Conservation (phyloP, 208 protist species). For the Lotmaria passim region DNA sequence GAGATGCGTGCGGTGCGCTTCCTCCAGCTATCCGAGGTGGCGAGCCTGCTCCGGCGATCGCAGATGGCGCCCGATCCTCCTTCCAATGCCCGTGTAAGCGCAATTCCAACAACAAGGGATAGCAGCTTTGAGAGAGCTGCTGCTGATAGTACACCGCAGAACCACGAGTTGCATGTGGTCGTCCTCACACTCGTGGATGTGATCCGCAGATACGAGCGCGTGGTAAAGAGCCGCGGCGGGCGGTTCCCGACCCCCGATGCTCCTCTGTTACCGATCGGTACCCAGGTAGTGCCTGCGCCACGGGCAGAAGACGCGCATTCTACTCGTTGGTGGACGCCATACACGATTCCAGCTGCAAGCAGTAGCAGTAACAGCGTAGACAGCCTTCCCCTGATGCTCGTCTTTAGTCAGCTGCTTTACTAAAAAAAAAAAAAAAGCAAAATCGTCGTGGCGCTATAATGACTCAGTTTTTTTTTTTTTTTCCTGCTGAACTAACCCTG, state of each 20-base stretch:
- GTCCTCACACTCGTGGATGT: conserved; percentile 6
- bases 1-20: conserved; percentile 6
- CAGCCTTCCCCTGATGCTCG: not conserved
- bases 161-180: conserved; percentile 9
- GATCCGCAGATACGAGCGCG: conserved; percentile 11
- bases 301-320: not conserved
- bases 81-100: not conserved
- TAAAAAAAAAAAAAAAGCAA: not conserved
- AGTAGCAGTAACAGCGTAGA: not conserved
- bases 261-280: conserved; percentile 1
- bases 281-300: not conserved
- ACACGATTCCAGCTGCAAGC: not conserved
- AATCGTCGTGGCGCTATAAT: not conserved
- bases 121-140: no score
- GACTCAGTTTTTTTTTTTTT: not conserved
- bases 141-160: not conserved
- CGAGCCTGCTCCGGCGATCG: not conserved
- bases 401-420: conserved; percentile 1
- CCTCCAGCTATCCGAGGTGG: not conserved
- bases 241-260: not conserved
- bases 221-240: not conserved
- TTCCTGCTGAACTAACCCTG: no score
- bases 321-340: conserved; percentile 14
- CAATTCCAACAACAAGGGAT: no score
- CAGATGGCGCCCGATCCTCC: not conserved